Evolutionary conservation across 139 green algal genomes (phyloP).

Genomic region (Auxenochlorella protothecoides): DNA sequence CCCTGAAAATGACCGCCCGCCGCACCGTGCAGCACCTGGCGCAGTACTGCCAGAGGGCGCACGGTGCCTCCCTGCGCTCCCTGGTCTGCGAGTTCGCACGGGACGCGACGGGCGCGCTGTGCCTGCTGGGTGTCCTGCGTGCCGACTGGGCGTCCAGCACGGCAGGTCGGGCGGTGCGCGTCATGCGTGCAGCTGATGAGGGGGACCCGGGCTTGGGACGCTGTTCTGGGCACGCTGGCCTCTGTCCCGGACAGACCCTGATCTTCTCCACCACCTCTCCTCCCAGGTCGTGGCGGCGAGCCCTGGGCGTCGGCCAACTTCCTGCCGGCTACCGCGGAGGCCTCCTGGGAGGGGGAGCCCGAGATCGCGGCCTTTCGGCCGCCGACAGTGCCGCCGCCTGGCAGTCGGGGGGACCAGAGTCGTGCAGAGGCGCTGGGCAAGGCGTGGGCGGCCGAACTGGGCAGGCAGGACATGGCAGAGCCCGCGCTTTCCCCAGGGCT

Average conservation of each 20-base stretch:
- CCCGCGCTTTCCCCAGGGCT: no score
- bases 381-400: not conserved
- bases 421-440: not conserved
- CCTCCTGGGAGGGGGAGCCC: not conserved
- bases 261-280: not conserved
- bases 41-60: constrained; percentile 48
- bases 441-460: not conserved
- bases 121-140: constrained; percentile 35
- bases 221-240: not conserved
- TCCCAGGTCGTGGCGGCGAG: constrained; percentile 9
- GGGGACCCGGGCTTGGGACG: not conserved
- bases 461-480: not conserved
- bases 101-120: constrained; percentile 22
- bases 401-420: not conserved
- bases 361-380: not conserved
- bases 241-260: not conserved
- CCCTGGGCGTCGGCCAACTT: constrained; percentile 16
- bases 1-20: constrained; percentile 36
- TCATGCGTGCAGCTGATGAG: no score
- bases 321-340: not conserved
- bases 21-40: constrained; percentile 35
- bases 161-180: not conserved
- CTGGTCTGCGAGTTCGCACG: constrained; percentile 41
- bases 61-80: constrained; percentile 32
- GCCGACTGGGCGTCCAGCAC: constrained; percentile 38